Percentiles rank a stretch among this genome's conserved stretches.
These are phyloP conservation scores for Physaria fendleri DNA, from an alignment of 345 rosid genomes.

Conservation along the genomic window DNA sequence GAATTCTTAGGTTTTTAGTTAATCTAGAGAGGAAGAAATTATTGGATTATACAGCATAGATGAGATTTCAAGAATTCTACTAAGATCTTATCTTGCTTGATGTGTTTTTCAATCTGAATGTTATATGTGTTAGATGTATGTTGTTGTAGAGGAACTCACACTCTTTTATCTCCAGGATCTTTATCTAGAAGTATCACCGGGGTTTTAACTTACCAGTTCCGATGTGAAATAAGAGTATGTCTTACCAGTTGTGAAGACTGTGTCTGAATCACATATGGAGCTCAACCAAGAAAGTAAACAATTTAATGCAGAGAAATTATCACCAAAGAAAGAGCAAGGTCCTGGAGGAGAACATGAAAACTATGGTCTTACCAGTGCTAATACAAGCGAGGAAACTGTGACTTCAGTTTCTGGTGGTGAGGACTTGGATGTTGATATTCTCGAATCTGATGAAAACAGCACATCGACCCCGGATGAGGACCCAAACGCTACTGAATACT, in stretches of 20 bases:
- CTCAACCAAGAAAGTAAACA: constrained; percentile 30
- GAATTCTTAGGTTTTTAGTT: background rate
- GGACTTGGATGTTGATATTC: constrained; percentile 54
- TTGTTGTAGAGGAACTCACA: background rate
- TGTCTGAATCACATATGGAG: constrained; percentile 36
- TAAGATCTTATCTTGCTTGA: background rate
- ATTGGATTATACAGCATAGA: background rate
- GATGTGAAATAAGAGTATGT: constrained; percentile 20
- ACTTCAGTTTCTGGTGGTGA: constrained; percentile 30
- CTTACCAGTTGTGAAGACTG: constrained; percentile 26
- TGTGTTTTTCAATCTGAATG: constrained; percentile 1
- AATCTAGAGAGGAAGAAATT: background rate
- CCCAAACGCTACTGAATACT: constrained; percentile 81
- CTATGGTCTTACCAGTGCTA: constrained; percentile 23
- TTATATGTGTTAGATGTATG: background rate
- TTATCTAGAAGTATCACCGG: background rate
- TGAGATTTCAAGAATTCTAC: background rate
- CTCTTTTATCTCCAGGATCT: constrained; percentile 11
- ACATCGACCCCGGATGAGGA: constrained; percentile 36
- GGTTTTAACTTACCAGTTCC: background rate
- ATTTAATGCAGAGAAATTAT: constrained; percentile 13
- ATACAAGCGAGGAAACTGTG: constrained; percentile 28
- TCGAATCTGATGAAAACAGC: constrained; percentile 28
- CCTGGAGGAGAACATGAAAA: constrained; percentile 25
- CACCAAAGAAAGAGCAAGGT: constrained; percentile 32